phyloP scores from a whole-genome alignment of 768 basidiomycete genomes.

The Asterophora parasitica region DNA sequence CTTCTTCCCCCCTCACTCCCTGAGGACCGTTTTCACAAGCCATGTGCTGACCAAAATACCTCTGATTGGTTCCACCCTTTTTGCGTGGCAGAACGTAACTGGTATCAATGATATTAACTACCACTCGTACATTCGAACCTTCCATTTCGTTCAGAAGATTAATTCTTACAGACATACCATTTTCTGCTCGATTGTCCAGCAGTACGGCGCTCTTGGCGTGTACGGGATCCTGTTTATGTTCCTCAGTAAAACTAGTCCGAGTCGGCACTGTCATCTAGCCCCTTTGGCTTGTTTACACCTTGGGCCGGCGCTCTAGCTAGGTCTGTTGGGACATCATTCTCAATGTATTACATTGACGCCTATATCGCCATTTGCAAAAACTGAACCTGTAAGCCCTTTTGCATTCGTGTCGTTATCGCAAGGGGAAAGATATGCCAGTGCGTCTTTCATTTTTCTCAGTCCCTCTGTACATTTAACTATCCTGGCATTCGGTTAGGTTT shows the following conservation, averaged over 20 bases:
- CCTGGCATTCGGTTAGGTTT: conserved; percentile 22
- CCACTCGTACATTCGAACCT: conserved; percentile 28
- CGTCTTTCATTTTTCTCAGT: conserved; percentile 12
- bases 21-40: conserved; percentile 26
- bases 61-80: conserved; percentile 32
- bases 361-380: conserved; percentile 37
- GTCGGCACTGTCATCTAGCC: conserved; percentile 36
- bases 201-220: no score
- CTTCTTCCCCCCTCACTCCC: conserved; percentile 29
- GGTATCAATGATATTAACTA: conserved; percentile 44
- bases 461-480: neutral
- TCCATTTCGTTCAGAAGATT: neutral
- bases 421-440: conserved; percentile 29
- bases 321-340: conserved; percentile 32
- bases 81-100: conserved; percentile 42
- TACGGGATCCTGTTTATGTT: conserved; percentile 31
- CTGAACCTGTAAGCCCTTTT: conserved; percentile 9
- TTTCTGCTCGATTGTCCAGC: conserved; percentile 43
- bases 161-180: conserved; percentile 32
- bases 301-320: conserved; percentile 38
- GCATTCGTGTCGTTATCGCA: conserved; percentile 14
- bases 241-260: conserved; percentile 28
- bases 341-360: conserved; percentile 41
- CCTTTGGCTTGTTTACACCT: conserved; percentile 35
- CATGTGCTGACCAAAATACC: conserved; percentile 28